Evolutionary conservation across 306 rosid species (phyloP), one percentile per base, ranked within the genome.

Genomic region (Trifolium subterraneum): DNA sequence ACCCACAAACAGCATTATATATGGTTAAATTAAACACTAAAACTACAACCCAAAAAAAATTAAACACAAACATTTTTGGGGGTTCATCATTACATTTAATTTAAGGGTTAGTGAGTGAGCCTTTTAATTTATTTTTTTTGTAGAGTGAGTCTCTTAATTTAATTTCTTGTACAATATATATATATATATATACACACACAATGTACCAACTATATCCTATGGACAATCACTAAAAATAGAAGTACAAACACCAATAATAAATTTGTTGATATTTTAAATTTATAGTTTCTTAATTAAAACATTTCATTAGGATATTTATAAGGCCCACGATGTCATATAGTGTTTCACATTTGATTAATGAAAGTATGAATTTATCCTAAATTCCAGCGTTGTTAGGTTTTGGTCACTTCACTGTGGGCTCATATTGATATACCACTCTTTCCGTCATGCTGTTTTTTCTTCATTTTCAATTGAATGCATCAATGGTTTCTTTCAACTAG

Each of bases 361-460:
- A 38, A 75, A 20, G 76, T 74, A 6, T 39, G 39, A 71, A 39
- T 41, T 36, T 66, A 42, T 65, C 63, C 70, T 50, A 72, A 83
- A 79, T 79, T 87, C 56, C 64, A 64, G 35, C 35, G 22, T 42
- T 25, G 89, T 76, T 86, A 88, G 96, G 91, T 88, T 81, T 39
- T 36, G 51, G 89, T 86, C 88, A 84, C 76, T 70, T 86, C 87
- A 39, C 3, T 51, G 92, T 86, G 87, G 86, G 96, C 85, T 79
- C 87, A 54, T 35, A 19, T 13, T 7, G 7, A 47, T 48, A 10
- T 64, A 10, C 64, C 25, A 36, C 39, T 70, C 79, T 70, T 71
- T 79, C 80, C 75, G 75, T 42, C 65, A 19, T 50, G 42, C 41
- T 48, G 41, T 80, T 33, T 73, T 86, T 74, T 80, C 58, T 61